These are phyloP conservation scores for Oryza officinalis DNA, from an alignment of 176 grass and related monocot species.

Conservation along the genomic window DNA sequence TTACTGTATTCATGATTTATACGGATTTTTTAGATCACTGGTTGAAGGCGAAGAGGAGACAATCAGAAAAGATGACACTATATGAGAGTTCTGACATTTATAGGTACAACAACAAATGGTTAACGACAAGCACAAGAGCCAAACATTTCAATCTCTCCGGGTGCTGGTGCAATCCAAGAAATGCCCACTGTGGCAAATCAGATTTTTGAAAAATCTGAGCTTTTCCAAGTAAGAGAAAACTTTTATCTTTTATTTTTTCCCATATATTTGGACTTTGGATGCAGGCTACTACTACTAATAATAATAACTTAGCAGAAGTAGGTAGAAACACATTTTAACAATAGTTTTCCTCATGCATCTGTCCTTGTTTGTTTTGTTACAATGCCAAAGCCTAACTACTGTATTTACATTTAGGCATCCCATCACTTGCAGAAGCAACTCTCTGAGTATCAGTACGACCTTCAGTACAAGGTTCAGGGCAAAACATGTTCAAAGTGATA, in stretches of 20 bases:
- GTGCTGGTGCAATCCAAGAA: background rate
- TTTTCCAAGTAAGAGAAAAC: background rate
- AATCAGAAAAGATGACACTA: background rate
- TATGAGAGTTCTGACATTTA: background rate
- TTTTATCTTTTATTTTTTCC: background rate
- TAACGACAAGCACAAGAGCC: background rate
- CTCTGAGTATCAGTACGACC: constrained; percentile 1
- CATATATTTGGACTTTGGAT: background rate
- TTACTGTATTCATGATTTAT: background rate
- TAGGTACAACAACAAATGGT: constrained; percentile 1
- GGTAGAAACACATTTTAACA: background rate
- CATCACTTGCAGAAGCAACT: constrained; percentile 1
- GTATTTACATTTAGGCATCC: background rate
- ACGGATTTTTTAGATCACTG: background rate
- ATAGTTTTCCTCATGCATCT: background rate
- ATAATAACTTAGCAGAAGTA: background rate
- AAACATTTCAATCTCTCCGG: background rate
- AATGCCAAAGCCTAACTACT: background rate
- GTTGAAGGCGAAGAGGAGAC: background rate
- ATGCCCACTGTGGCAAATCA: background rate
- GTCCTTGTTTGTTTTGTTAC: background rate
- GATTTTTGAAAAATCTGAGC: background rate
- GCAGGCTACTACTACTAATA: background rate
- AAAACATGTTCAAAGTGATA: constrained; percentile 13
- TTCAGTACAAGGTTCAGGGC: background rate